Conservation (phyloP, 2,329 filamentous ascomycete species). For the Fusarium tjaetaba region DNA sequence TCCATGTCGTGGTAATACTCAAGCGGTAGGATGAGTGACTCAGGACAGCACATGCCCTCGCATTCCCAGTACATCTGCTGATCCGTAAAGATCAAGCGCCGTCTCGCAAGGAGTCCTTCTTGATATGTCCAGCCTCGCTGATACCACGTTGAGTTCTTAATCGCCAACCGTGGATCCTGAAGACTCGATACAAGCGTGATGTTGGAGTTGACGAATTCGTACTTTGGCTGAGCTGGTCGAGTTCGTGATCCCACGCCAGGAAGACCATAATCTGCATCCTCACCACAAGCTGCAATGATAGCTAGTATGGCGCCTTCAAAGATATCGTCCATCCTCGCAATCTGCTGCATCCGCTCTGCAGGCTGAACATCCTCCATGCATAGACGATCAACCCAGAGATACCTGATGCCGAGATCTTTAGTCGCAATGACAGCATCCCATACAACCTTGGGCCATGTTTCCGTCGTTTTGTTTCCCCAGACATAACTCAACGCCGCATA, state of each 20-base stretch:
- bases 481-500: constrained; percentile 52
- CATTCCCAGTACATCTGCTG: constrained; percentile 54
- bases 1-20: constrained; percentile 47
- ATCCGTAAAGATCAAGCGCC: constrained; percentile 53
- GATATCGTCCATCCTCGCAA: constrained; percentile 51
- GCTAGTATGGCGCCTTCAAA: constrained; percentile 49
- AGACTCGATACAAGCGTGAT: constrained; percentile 48
- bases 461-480: constrained; percentile 42
- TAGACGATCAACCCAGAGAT: constrained; percentile 53
- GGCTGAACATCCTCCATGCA: constrained; percentile 46
- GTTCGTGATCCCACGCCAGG: constrained; percentile 47
- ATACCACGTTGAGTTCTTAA: constrained; percentile 49
- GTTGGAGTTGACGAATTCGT: constrained; percentile 46
- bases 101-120: constrained; percentile 50
- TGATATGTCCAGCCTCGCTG: constrained; percentile 54
- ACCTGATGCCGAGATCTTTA: constrained; percentile 45
- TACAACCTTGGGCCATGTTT: constrained; percentile 47
- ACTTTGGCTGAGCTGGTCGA: constrained; percentile 44
- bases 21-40: constrained; percentile 47
- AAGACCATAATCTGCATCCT: constrained; percentile 48
- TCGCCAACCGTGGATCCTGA: constrained; percentile 43
- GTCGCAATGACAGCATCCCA: constrained; percentile 47
- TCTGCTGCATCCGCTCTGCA: constrained; percentile 44
- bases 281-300: constrained; percentile 52
- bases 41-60: constrained; percentile 51